Percentiles rank a stretch among this genome's conserved stretches.
These are phyloP conservation scores for Cutaneotrichosporon sp. DNA, from an alignment of 1,284 basidiomycete species.

Conservation along the genomic window DNA sequence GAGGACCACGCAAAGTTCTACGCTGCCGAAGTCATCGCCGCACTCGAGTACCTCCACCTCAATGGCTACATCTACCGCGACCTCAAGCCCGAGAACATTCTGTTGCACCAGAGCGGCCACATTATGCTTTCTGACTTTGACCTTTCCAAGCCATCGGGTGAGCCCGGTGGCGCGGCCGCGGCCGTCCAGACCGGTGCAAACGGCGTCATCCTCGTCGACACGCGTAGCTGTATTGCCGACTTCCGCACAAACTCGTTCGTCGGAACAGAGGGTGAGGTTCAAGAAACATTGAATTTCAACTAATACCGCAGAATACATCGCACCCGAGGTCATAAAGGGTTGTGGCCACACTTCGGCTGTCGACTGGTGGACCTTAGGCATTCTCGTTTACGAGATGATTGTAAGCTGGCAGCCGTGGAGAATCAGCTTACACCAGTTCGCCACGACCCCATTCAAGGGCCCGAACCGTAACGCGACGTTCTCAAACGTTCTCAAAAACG, in stretches of 20 bases:
- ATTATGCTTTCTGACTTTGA: conserved; percentile 99
- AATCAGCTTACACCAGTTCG: conserved; percentile 59
- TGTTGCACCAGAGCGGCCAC: conserved; percentile 97
- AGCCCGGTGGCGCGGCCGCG: conserved; percentile 79
- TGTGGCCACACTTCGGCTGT: conserved; percentile 97
- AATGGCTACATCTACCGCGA: conserved; percentile 99
- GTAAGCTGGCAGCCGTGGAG: conserved; percentile 57
- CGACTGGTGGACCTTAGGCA: conserved; percentile 99
- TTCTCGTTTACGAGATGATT: conserved; percentile 99
- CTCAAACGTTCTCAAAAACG: conserved; percentile 83
- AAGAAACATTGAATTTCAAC: background rate
- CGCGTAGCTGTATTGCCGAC: conserved; percentile 92
- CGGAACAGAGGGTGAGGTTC: conserved; percentile 62
- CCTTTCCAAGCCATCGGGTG: conserved; percentile 89
- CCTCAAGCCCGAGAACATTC: conserved; percentile 98
- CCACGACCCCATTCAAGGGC: conserved; percentile 98
- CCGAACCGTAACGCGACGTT: conserved; percentile 91
- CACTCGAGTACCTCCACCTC: conserved; percentile 94
- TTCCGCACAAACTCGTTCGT: conserved; percentile 99
- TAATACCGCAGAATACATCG: conserved; percentile 76
- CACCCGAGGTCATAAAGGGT: conserved; percentile 96
- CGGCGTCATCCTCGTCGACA: conserved; percentile 80
- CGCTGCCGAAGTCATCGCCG: conserved; percentile 96
- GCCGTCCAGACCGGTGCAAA: conserved; percentile 82
- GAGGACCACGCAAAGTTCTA: conserved; percentile 97